phyloP scores from a whole-genome alignment of 2,329 filamentous ascomycete genomes.

The Scedosporium boydii region DNA sequence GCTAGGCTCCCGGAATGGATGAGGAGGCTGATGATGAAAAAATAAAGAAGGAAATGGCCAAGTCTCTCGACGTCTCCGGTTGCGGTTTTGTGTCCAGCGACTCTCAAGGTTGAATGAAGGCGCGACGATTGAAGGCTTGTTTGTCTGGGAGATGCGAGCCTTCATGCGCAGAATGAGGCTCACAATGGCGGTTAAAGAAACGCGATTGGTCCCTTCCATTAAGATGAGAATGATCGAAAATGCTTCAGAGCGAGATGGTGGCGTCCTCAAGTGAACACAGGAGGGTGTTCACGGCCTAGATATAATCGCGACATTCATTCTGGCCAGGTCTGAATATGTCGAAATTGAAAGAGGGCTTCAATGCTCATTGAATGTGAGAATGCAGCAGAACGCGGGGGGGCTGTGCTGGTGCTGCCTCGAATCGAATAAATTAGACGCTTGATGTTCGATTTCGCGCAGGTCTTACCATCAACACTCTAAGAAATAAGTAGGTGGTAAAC shows the following conservation, averaged over 20 bases:
- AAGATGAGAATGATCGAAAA: background rate
- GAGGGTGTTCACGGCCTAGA: too few species aligned
- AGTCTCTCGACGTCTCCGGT: background rate
- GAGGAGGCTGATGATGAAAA: background rate
- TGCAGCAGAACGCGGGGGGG: too few species aligned
- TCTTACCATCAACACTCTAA: too few species aligned
- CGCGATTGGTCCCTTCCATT: background rate
- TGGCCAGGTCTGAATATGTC: too few species aligned
- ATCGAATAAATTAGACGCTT: too few species aligned
- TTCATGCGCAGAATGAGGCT: background rate
- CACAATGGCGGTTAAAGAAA: background rate
- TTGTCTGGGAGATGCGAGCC: background rate
- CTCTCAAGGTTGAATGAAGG: background rate
- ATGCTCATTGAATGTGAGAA: too few species aligned
- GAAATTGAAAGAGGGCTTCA: too few species aligned
- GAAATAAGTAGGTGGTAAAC: too few species aligned
- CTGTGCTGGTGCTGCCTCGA: too few species aligned
- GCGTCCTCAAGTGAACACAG: too few species aligned
- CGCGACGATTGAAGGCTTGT: background rate
- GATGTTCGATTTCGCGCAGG: too few species aligned
- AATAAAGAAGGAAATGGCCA: background rate
- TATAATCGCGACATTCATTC: too few species aligned
- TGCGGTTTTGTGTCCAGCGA: background rate
- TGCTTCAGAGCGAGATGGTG: background rate
- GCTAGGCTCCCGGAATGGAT: background rate